Evolutionary conservation across 2,329 filamentous ascomycete genomes (phyloP).

Genomic region (Huntiella decipiens): DNA sequence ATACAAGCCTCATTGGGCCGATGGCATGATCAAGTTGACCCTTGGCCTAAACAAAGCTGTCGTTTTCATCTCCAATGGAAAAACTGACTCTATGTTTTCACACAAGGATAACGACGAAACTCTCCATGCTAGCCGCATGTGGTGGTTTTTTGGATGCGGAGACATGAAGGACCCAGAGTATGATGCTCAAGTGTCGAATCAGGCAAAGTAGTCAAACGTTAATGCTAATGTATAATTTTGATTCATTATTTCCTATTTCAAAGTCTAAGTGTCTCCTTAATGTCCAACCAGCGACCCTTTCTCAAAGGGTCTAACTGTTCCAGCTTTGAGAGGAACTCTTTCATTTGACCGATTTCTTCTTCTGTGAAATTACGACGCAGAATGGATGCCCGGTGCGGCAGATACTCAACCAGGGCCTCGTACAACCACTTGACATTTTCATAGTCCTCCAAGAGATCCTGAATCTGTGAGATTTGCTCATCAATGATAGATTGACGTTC

Average conservation of each 20-base stretch:
- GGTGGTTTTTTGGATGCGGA: constrained; percentile 25
- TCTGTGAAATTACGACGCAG: constrained; percentile 23
- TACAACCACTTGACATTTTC: constrained; percentile 62
- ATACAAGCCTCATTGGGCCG: constrained; percentile 27
- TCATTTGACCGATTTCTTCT: constrained; percentile 27
- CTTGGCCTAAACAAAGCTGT: constrained; percentile 30
- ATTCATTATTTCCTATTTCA: background rate
- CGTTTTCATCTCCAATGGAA: constrained; percentile 24
- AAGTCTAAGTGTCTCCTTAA: constrained; percentile 28
- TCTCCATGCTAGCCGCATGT: constrained; percentile 24
- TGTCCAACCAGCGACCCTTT: constrained; percentile 54
- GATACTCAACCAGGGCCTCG: constrained; percentile 64
- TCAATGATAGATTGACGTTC: constrained; percentile 48
- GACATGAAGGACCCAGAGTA: constrained; percentile 20
- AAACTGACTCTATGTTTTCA: constrained; percentile 24
- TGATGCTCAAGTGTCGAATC: background rate
- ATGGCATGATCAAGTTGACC: constrained; percentile 34
- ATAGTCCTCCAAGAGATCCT: constrained; percentile 43
- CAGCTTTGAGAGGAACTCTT: constrained; percentile 44
- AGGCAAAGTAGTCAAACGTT: background rate
- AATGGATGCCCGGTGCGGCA: constrained; percentile 36
- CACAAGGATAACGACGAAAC: constrained; percentile 24
- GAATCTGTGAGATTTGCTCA: constrained; percentile 55
- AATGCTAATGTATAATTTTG: background rate
- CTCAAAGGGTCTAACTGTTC: constrained; percentile 55